phyloP scores from a whole-genome alignment of 2,329 filamentous ascomycete species.

The Ophiostoma sp. region DNA sequence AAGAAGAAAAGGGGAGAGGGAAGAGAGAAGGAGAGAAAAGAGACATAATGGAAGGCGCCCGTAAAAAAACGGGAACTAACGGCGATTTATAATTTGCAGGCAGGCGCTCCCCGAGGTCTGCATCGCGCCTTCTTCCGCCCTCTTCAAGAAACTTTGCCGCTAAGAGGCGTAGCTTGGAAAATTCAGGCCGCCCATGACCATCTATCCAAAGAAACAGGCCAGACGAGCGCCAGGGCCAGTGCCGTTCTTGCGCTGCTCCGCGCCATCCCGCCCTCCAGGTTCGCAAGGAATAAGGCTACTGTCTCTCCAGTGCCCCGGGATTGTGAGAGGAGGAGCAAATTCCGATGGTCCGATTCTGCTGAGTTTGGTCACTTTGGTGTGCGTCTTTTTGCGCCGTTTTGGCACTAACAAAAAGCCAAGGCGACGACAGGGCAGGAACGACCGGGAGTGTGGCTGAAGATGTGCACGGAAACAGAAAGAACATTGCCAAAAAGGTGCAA shows the following conservation, averaged over 20 bases:
- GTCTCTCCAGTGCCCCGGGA: neutral
- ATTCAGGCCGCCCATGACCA: conserved; percentile 9
- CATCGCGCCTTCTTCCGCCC: conserved; percentile 15
- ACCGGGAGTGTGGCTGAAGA: neutral
- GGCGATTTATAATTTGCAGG: conserved; percentile 19
- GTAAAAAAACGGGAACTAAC: neutral
- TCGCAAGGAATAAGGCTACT: neutral
- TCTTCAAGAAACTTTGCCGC: neutral
- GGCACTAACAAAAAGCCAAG: conserved; percentile 14
- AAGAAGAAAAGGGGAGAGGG: neutral
- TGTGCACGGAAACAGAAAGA: neutral
- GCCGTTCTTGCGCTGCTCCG: conserved; percentile 1
- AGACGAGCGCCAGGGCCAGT: neutral
- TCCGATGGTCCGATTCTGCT: conserved; percentile 18
- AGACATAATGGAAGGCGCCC: neutral
- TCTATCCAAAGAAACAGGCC: neutral
- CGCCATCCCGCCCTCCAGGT: conserved; percentile 14
- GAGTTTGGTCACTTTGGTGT: neutral
- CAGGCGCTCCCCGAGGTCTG: neutral
- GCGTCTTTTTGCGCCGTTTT: conserved; percentile 11
- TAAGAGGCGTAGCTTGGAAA: conserved; percentile 12
- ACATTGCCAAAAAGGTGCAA: neutral
- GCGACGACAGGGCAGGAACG: neutral
- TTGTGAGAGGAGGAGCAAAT: neutral
- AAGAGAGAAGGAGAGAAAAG: too few relatives aligned